Percentiles rank a stretch among this genome's conserved stretches.
Evolutionary conservation across 2,329 filamentous ascomycete species (phyloP).

Genomic region (Tetracladium maxilliforme): DNA sequence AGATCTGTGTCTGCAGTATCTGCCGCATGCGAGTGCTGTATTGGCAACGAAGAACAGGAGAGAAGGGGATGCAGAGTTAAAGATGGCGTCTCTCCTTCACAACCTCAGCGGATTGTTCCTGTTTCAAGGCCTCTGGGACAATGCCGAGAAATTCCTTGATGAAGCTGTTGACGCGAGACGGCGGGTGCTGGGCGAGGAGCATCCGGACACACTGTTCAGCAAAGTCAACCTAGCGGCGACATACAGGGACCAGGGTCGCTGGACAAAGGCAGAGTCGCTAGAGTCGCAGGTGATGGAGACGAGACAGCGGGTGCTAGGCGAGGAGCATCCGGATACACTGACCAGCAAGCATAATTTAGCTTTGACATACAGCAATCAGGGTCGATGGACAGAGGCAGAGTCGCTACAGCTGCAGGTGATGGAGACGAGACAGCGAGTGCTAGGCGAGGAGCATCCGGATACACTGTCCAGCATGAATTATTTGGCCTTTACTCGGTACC

Average conservation of each 20-base stretch:
- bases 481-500: conserved; percentile 1
- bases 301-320: not conserved
- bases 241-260: conserved; percentile 1
- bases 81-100: too few species aligned
- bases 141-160: too few species aligned
- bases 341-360: conserved; percentile 2
- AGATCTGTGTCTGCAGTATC: too few species aligned
- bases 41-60: too few species aligned
- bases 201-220: conserved; percentile 4
- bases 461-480: conserved; percentile 5
- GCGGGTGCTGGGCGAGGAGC: conserved; percentile 4
- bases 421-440: not conserved
- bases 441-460: conserved; percentile 4
- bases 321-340: conserved; percentile 1
- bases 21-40: too few species aligned
- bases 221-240: conserved; percentile 4
- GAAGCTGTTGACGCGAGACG: too few species aligned
- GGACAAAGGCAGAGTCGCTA: conserved; percentile 1
- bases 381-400: conserved; percentile 1
- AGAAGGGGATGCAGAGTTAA: too few species aligned
- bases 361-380: not conserved
- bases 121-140: too few species aligned
- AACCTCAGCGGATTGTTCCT: too few species aligned
- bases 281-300: not conserved
- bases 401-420: not conserved